Conservation (phyloP, 2,329 filamentous ascomycete species). For the Fusarium bulbicola region DNA sequence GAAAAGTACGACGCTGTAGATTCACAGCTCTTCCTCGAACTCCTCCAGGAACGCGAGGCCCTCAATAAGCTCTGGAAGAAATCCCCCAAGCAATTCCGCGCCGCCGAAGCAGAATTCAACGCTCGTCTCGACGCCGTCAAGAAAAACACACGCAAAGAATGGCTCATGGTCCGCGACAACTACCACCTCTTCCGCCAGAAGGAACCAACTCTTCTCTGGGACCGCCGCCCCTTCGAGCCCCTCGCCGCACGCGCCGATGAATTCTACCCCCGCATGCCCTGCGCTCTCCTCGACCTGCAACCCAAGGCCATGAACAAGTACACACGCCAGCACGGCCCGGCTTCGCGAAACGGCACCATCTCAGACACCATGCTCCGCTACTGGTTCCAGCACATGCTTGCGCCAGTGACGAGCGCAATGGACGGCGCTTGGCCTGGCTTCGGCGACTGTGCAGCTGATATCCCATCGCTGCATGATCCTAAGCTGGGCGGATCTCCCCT, state of each 20-base stretch:
- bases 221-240: constrained; percentile 76
- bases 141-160: constrained; percentile 48
- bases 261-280: constrained; percentile 69
- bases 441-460: constrained; percentile 58
- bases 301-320: constrained; percentile 63
- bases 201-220: constrained; percentile 69
- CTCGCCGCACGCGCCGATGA: constrained; percentile 67
- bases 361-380: constrained; percentile 59
- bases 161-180: constrained; percentile 60
- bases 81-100: constrained; percentile 39
- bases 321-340: constrained; percentile 57
- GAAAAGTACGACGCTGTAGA: constrained; percentile 37
- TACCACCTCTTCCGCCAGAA: constrained; percentile 59
- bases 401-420: constrained; percentile 56
- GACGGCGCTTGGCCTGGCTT: constrained; percentile 68
- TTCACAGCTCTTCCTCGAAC: constrained; percentile 39
- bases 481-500: constrained; percentile 56
- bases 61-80: constrained; percentile 29
- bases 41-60: constrained; percentile 48
- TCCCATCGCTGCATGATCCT: constrained; percentile 60
- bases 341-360: constrained; percentile 56
- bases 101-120: constrained; percentile 48
- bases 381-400: constrained; percentile 56
- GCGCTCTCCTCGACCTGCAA: constrained; percentile 72
- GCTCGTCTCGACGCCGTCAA: constrained; percentile 46